A percentile compares a stretch with the other conserved stretches of the same genome.
Conservation (phyloP, 2,329 filamentous ascomycete species). For the Gaeumannomyces tritici region DNA sequence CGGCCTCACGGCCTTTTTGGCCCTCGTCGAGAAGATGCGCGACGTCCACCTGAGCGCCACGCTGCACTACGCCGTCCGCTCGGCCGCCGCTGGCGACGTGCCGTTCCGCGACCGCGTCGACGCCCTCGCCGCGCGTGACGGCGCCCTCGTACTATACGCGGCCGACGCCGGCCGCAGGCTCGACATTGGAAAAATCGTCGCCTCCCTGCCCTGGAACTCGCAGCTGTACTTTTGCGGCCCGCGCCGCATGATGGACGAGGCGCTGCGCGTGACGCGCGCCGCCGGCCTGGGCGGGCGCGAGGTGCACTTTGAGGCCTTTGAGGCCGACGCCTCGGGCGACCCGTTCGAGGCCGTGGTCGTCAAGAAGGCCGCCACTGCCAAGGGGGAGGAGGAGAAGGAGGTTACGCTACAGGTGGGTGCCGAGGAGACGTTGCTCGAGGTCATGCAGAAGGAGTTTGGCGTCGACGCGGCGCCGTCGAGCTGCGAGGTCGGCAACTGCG, state of each 20-base stretch:
- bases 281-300: constrained; percentile 36
- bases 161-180: constrained; percentile 31
- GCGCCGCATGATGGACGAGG: constrained; percentile 43
- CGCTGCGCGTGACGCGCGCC: constrained; percentile 26
- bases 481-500: constrained; percentile 46
- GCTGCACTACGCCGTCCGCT: constrained; percentile 51
- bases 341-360: constrained; percentile 50
- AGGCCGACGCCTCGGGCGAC: constrained; percentile 42
- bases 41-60: constrained; percentile 37
- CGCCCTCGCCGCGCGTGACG: constrained; percentile 7
- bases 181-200: constrained; percentile 37
- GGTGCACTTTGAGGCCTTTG: constrained; percentile 53
- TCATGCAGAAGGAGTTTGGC: constrained; percentile 30
- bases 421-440: constrained; percentile 41
- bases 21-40: constrained; percentile 30
- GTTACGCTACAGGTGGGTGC: constrained; percentile 32
- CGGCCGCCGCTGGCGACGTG: constrained; percentile 28
- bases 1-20: constrained; percentile 56
- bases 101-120: constrained; percentile 36
- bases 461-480: constrained; percentile 31
- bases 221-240: constrained; percentile 55
- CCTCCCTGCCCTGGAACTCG: constrained; percentile 37
- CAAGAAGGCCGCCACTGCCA: constrained; percentile 18
- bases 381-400: constrained; percentile 5
- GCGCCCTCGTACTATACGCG: constrained; percentile 39